Base-by-base conservation (phyloP, 495 filamentous ascomycete genomes). In the Aspergillus affinis region DNA sequence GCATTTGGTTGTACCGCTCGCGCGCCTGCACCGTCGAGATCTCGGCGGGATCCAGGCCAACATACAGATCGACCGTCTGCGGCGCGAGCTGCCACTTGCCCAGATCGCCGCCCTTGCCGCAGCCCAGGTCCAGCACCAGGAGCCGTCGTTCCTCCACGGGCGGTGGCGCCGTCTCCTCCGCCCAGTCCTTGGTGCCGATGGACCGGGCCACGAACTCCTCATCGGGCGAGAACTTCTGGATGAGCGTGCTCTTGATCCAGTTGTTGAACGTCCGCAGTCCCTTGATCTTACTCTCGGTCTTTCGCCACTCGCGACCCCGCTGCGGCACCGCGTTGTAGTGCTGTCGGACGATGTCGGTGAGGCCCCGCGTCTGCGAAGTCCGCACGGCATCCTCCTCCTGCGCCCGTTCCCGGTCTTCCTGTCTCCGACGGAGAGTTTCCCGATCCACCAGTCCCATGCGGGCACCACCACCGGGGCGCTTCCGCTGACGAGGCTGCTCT, bases 171-270 rank as follows among this genome's bases (percentile, higher is more conserved):
- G 80, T 79, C 32, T 80, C 81, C 61, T 90, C 84, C 7, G 73
- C 77, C 69, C 75, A 82, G 12, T 80, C 75, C 60, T 76, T 77
- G 23, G 65, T 69, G 55, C 72, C 74, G 41, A 67, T 62, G 47
- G 67, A 65, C 27, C 64, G 67, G 23, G 84, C 72, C 29, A 80
- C 68, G 61, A 81, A 86, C 48, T 88, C 85, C 71, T 96, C 92
- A 53, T 87, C 86, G 0, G 91, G 92, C 3, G 91, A 91, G 74
- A 97, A 98, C 69, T 97, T 98, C 69, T 97, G 92, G 63, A 98
- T 97, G 58, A 97, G 82, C 15, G 88, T 91, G 72, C 90, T 95
- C 80, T 98, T 98, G 72, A 98, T 83, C 94, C 94, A 98, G 70
- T 98, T 98, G 75, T 98, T 98, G 79, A 95, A 96, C 64, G 87